phyloP scores from a whole-genome alignment of 257 asterid species.

The Cinchona pubescens region DNA sequence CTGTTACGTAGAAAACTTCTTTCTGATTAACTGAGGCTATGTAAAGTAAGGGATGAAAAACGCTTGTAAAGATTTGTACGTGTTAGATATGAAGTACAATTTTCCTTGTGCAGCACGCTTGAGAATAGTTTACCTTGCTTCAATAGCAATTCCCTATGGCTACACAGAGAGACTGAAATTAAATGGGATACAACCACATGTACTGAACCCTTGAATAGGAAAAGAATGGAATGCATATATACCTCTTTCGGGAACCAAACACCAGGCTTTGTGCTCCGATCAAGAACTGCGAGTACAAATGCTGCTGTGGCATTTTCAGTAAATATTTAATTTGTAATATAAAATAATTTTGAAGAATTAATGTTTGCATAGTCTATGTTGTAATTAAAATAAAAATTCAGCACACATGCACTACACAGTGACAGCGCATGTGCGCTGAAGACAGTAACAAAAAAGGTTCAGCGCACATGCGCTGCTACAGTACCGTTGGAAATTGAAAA shows the following conservation, averaged over 20 bases:
- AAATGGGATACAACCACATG: background rate
- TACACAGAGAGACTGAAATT: slow-evolving; percentile 25
- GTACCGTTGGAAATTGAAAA: too few relatives aligned
- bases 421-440: too few relatives aligned
- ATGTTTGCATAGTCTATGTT: too few relatives aligned
- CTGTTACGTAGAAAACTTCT: slow-evolving; percentile 29
- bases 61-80: slow-evolving; percentile 24
- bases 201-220: background rate
- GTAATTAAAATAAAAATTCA: too few relatives aligned
- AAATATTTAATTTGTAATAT: too few relatives aligned
- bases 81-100: slow-evolving; percentile 52
- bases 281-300: slow-evolving; percentile 79
- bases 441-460: too few relatives aligned
- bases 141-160: slow-evolving; percentile 81
- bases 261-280: slow-evolving; percentile 87
- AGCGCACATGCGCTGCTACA: too few relatives aligned
- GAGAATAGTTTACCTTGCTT: slow-evolving; percentile 80
- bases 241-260: slow-evolving; percentile 99
- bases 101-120: slow-evolving; percentile 78
- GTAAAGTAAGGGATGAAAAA: slow-evolving; percentile 5
- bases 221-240: background rate
- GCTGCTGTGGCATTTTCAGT: slow-evolving; percentile 78
- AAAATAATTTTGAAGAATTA: too few relatives aligned
- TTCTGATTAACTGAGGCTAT: background rate
- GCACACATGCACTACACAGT: too few relatives aligned